phyloP scores from a whole-genome alignment of 2,329 filamentous ascomycete genomes.

The Alternaria angustiovoidea region DNA sequence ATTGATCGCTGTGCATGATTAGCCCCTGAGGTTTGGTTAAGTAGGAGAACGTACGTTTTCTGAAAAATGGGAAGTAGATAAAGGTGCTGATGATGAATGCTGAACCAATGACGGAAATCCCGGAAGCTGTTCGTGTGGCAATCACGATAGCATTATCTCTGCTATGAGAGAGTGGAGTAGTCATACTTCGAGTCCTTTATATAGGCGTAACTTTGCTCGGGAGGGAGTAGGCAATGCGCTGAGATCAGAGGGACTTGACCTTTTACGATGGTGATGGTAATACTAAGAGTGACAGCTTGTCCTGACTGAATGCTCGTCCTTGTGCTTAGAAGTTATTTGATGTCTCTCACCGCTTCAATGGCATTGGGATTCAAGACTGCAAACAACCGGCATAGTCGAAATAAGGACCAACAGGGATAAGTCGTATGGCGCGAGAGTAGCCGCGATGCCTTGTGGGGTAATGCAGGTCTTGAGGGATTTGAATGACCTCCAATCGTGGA shows the following conservation, averaged over 20 bases:
- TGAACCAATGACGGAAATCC: constrained; percentile 74
- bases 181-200: constrained; percentile 13
- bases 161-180: constrained; percentile 13
- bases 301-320: not conserved
- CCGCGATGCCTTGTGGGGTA: constrained; percentile 1
- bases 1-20: constrained; percentile 67
- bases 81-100: constrained; percentile 78
- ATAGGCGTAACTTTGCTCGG: not conserved
- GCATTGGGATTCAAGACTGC: not conserved
- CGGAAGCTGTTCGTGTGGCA: constrained; percentile 73
- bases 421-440: not conserved
- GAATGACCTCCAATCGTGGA: not conserved
- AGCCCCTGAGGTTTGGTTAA: not conserved
- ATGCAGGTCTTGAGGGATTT: not conserved
- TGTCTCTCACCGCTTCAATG: not conserved
- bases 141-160: constrained; percentile 60
- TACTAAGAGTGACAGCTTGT: not conserved
- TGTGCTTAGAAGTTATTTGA: not conserved
- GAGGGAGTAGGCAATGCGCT: not conserved
- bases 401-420: not conserved
- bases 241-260: not conserved
- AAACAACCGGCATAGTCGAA: not conserved
- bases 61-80: constrained; percentile 71
- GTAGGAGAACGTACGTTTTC: constrained; percentile 61
- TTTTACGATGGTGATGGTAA: not conserved